phyloP scores from a whole-genome alignment of 257 asterid genomes.

The Ocimum tenuiflorum region DNA sequence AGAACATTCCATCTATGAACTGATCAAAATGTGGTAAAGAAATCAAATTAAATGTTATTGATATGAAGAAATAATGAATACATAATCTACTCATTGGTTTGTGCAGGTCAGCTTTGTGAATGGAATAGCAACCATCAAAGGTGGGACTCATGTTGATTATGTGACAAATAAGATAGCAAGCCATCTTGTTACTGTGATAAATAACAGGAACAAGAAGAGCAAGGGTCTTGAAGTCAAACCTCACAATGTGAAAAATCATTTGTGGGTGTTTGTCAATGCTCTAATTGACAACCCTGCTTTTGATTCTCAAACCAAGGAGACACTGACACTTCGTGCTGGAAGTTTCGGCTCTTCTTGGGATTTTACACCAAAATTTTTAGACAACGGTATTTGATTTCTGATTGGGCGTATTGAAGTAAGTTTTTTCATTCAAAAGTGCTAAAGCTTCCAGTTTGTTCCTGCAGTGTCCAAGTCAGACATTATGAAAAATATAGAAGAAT shows the following conservation, averaged over 20 bases:
- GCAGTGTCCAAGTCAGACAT: slow-evolving; percentile 86
- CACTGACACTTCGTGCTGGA: slow-evolving; percentile 76
- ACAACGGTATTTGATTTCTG: slow-evolving; percentile 45
- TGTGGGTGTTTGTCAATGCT: slow-evolving; percentile 97
- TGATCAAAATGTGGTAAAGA: too few relatives aligned
- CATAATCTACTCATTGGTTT: slow-evolving; percentile 18
- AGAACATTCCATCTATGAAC: slow-evolving; percentile 2
- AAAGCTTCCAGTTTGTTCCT: slow-evolving; percentile 4
- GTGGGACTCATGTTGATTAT: slow-evolving; percentile 97
- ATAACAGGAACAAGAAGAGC: slow-evolving; percentile 66
- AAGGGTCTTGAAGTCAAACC: slow-evolving; percentile 67
- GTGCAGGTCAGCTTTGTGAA: slow-evolving; percentile 94
- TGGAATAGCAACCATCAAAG: slow-evolving; percentile 84
- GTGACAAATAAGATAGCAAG: slow-evolving; percentile 76
- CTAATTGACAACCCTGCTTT: slow-evolving; percentile 98
- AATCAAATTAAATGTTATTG: neutral
- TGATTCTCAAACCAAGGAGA: slow-evolving; percentile 98
- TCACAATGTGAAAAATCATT: slow-evolving; percentile 72
- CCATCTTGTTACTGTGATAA: slow-evolving; percentile 50
- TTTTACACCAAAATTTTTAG: slow-evolving; percentile 63
- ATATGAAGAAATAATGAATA: neutral
- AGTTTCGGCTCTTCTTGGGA: slow-evolving; percentile 93
- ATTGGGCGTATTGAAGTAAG: slow-evolving; percentile 1
- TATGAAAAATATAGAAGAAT: slow-evolving; percentile 73
- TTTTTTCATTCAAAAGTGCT: neutral